A percentile compares a stretch with the other conserved stretches of the same genome.
Conservation (phyloP, 768 basidiomycete species). For the Pisolithus marmoratus region DNA sequence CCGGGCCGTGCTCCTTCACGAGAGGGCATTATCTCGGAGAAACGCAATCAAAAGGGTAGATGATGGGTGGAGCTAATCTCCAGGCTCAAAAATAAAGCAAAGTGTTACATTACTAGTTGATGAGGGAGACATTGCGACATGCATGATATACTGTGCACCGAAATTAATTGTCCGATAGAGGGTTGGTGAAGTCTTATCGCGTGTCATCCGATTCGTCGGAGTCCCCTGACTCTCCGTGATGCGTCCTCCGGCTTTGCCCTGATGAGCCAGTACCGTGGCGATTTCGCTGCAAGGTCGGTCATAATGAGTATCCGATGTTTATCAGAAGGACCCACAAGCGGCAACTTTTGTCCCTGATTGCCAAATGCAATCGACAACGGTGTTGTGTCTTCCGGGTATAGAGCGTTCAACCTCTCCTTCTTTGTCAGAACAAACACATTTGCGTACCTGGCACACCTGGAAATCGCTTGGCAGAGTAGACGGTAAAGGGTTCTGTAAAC, state of each 20-base stretch:
- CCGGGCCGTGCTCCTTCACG: slow-evolving; percentile 27
- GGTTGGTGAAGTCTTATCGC: slow-evolving; percentile 17
- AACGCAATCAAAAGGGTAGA: slow-evolving; percentile 7
- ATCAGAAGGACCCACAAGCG: slow-evolving; percentile 48
- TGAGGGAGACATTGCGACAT: slow-evolving; percentile 16
- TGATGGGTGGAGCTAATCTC: slow-evolving; percentile 16
- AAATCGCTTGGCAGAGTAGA: slow-evolving; percentile 91
- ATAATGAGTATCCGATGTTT: slow-evolving; percentile 16
- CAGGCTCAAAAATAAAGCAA: slow-evolving; percentile 6
- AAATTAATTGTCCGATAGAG: slow-evolving; percentile 8
- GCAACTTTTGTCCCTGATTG: slow-evolving; percentile 86
- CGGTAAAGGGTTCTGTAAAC: slow-evolving; percentile 78
- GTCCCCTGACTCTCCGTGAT: slow-evolving; percentile 52
- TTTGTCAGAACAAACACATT: slow-evolving; percentile 9
- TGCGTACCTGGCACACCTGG: slow-evolving; percentile 83
- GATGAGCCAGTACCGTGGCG: slow-evolving; percentile 59
- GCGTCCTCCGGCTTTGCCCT: slow-evolving; percentile 52
- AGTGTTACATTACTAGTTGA: slow-evolving; percentile 20
- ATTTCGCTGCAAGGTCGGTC: slow-evolving; percentile 53
- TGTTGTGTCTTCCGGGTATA: slow-evolving; percentile 61
- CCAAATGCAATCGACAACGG: slow-evolving; percentile 84
- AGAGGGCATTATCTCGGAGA: slow-evolving; percentile 26
- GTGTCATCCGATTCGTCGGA: slow-evolving; percentile 66
- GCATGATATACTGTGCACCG: slow-evolving; percentile 13
- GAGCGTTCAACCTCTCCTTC: slow-evolving; percentile 13